Base-by-base conservation (phyloP, 306 rosid genomes). In the Glycine soja region DNA sequence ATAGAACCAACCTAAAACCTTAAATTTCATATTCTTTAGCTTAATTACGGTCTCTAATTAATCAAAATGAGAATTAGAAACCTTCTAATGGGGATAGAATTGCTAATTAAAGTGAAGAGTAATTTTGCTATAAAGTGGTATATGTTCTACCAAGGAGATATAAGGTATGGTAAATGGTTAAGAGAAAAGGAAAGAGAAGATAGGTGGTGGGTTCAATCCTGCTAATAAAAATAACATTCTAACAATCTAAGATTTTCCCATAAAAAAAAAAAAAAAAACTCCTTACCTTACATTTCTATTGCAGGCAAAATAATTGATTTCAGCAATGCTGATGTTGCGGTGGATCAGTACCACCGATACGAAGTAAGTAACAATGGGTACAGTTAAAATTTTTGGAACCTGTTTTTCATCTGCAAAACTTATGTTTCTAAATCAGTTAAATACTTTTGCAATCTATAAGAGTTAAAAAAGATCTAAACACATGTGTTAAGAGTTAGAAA, bases 291-390 rank as follows among this genome's bases (percentile, higher is more conserved):
- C 81, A 87, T 36, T 12, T 70, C 15, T 87, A 61, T 75, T 79
- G 11, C 88, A 93, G 99, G 96, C 13, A 95, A 88, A 81, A 64
- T 95, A 63, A 0, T 11, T 58, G 99, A 95, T 84, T 80, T 70
- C 68, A 93, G 93, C 74, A 95, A 91, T 58, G 99, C 99, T 7
- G 98, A 93, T 77, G 94, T 90, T 45, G 89, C 99, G 0, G 92
- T 92, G 24, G 99, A 95, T 84, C 89, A 95, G 30, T 95, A 90
- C 80, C 97, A 91, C 69, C 89, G 85, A 51, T 95, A 75, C 52
- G 78, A 90, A 66, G 99, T 87, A 87, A 71, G 92, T 85, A 51
- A 57, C 15, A 14, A 46, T 30, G 14, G 36, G 10, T 47, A 0
- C 24, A 40, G 42, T 15, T 80, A 6, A 38, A 45, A 45, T 13